phyloP scores from a whole-genome alignment of 148 eudicot genomes.

The Nepenthes mirabilis region DNA sequence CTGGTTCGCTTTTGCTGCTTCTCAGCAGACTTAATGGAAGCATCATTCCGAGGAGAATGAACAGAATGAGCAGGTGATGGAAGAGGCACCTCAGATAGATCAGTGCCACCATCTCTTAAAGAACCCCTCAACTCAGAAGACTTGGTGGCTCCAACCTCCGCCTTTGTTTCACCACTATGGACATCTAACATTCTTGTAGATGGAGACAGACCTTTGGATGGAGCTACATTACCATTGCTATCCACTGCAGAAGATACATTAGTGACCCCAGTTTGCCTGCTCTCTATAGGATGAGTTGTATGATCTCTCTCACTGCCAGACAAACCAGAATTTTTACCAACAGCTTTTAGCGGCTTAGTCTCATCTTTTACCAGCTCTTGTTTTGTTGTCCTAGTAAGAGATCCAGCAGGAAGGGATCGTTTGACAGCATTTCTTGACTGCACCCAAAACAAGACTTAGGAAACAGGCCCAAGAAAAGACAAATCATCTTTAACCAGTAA shows the following conservation, averaged over 20 bases:
- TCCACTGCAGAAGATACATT: conserved; percentile 23
- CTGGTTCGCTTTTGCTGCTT: conserved; percentile 70
- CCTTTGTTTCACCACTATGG: conserved; percentile 22
- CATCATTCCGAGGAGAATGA: conserved; percentile 77
- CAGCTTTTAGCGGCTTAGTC: conserved; percentile 39
- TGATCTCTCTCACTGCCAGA: conserved; percentile 28
- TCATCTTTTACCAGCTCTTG: conserved; percentile 68
- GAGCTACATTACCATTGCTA: conserved; percentile 29
- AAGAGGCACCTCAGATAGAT: conserved; percentile 42
- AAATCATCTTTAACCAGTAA: not conserved
- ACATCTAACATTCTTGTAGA: no score
- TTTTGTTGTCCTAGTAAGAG: conserved; percentile 47
- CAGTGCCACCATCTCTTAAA: conserved; percentile 49
- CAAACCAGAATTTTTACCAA: conserved; percentile 22
- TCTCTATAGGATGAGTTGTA: conserved; percentile 20
- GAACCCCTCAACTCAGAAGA: conserved; percentile 44
- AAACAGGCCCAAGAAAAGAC: no score
- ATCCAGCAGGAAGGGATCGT: conserved; percentile 39
- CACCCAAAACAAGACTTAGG: not conserved
- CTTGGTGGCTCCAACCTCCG: conserved; percentile 36
- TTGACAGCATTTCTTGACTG: conserved; percentile 45
- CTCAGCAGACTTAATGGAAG: conserved; percentile 37
- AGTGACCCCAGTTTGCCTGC: conserved; percentile 22
- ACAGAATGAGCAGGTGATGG: conserved; percentile 33
- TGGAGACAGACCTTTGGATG: conserved; percentile 31